A percentile compares a stretch with the other conserved stretches of the same genome.
Conservation (phyloP, 495 filamentous ascomycete species). For the Cercophora samala region DNA sequence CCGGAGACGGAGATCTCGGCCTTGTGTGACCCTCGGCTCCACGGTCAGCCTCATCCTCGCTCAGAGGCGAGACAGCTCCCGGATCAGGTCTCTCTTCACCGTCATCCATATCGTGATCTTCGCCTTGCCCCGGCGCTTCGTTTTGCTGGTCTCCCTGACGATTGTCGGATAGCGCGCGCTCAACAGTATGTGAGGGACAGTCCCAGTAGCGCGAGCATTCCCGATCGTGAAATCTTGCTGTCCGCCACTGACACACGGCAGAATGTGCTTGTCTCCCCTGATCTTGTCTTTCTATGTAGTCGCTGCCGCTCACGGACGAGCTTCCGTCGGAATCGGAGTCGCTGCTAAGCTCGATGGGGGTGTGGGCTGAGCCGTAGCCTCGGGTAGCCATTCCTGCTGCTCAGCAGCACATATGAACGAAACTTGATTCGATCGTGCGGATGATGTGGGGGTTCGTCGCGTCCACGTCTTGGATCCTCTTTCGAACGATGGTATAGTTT, state of each 20-base stretch:
- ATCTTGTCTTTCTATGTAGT: neutral
- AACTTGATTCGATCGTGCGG: neutral
- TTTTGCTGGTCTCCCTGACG: slow-evolving; percentile 8
- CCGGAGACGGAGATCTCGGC: slow-evolving; percentile 14
- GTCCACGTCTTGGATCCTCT: neutral
- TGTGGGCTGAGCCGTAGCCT: slow-evolving; percentile 11
- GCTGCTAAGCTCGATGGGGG: slow-evolving; percentile 17
- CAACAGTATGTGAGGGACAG: slow-evolving; percentile 40
- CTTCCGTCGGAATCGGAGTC: slow-evolving; percentile 16
- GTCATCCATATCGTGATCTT: slow-evolving; percentile 9
- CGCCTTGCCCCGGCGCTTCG: slow-evolving; percentile 12
- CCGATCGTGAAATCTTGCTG: slow-evolving; percentile 31
- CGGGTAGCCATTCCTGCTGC: slow-evolving; percentile 25
- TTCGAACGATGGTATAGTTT: neutral
- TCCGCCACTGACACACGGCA: slow-evolving; percentile 35
- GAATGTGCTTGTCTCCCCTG: neutral
- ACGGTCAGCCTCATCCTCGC: slow-evolving; percentile 13
- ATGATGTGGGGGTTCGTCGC: neutral
- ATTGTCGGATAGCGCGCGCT: slow-evolving; percentile 27
- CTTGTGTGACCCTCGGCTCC: neutral
- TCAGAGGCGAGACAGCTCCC: slow-evolving; percentile 19
- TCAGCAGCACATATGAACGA: neutral
- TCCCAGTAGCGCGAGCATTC: slow-evolving; percentile 46
- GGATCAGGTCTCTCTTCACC: slow-evolving; percentile 4
- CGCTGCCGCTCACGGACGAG: slow-evolving; percentile 2